Evolutionary conservation across 495 filamentous ascomycete genomes (phyloP), one percentile per base, ranked within the genome.

Genomic region (Hyaloscypha variabilis): DNA sequence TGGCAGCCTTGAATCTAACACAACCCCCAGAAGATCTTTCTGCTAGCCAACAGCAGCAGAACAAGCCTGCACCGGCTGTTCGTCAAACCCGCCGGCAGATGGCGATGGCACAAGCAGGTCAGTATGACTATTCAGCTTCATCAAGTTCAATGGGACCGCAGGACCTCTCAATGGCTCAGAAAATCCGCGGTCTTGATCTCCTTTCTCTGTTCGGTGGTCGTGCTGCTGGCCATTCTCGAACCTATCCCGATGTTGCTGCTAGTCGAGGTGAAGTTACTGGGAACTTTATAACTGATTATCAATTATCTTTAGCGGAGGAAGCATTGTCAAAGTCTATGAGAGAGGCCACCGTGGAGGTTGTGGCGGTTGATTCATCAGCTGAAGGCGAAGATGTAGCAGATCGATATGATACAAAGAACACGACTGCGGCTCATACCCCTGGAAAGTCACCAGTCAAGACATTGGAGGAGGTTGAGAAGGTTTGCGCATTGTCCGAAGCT

Each of bases 91-190:
- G 58, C 69, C 73, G 57, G 21, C 72, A 74, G 64, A 25, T 66
- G 14, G 63, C 63, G n/a, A 82, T 81, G 69, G 80, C 82, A 72
- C 77, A 79, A 67, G 76, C 78, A 76, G 80, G 83, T 77, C 77
- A 79, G 72, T 85, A 77, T 68, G 25, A 63, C 52, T 49, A 36
- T 49, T 53, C 53, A 59, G 58, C 57, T 60, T 46, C 39, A 46
- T 46, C 39, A 46, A 46, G 39, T 46, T 46, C 39, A 46, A 46
- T 17, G 14, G 39, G 39, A 46, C 19, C 39, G 13, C 39, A 46
- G 39, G 52, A 23, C 17, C 25, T 24, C 25, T 26, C 59, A 11
- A 39, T 53, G 25, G 24, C 24, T 39, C 64, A 60, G 42, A 62
- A 39, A 49, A 55, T 34, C 8, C 30, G 53, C 23, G 30, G 39